Evolutionary conservation across 768 basidiomycete species (phyloP), one percentile per base, ranked within the genome.

Genomic region (Macrolepiota dolichaula): DNA sequence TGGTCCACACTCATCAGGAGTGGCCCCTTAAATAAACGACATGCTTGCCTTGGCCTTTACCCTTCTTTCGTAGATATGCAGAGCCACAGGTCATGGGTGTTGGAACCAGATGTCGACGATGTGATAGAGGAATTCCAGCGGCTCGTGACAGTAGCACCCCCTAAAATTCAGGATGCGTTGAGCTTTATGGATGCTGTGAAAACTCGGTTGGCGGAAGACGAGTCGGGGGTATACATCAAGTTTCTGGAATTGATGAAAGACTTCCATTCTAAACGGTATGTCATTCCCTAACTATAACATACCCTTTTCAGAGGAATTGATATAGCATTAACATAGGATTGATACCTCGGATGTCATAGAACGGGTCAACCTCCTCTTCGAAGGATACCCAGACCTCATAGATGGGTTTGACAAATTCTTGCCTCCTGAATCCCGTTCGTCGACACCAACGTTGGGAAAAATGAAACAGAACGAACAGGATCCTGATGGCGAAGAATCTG

Each of bases 351-450:
- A 87, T 25, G 91, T 92, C 49, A 91, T 91, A 67, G 82, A 85
- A 66, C 86, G 89, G 35, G 89, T 91, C 19, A 88, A 87, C 1
- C 79, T 79, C 38, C 81, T 92, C 22, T 92, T 92, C 71, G 78
- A 79, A 55, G 87, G 86, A 7, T 87, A 91, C 63, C 89, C 87
- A 0, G 65, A 71, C 13, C 86, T 93, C 62, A 90, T 92, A 47
- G 85, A 89, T 67, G 89, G 89, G 5, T 93, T 93, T 78, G 92
- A 91, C 73, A 89, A 88, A 1, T 92, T 92, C 74, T 79, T 92
- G 32, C 91, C 91, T 10, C 77, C 79, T 3, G 90, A 89, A 10
- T 15, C 35, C 9, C 47, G 13, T 27, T 12, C 35, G n/a, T 12
- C 35, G n/a, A n/a, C 19, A 3, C 13, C 46, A 9, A 19, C 24